A percentile compares a stretch with the other conserved stretches of the same genome.
These are phyloP conservation scores for Lasiodiplodia sp. DNA, from an alignment of 2,329 filamentous ascomycete genomes.

Conservation along the genomic window DNA sequence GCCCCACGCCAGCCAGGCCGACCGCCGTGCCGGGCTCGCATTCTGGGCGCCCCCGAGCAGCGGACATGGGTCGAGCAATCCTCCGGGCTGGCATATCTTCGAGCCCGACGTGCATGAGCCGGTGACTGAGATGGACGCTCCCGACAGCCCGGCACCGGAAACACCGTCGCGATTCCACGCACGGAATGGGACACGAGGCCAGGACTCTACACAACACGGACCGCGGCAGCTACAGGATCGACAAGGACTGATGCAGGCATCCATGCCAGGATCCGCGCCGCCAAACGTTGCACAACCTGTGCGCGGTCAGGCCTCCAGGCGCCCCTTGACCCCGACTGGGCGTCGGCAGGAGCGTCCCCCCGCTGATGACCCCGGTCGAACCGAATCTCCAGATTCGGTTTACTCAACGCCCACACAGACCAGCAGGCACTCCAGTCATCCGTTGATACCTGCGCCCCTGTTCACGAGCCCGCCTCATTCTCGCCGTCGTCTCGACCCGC, in stretches of 20 bases:
- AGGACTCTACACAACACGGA: constrained; percentile 3
- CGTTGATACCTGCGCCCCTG: constrained; percentile 26
- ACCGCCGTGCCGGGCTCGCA: constrained; percentile 26
- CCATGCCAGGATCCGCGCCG: constrained; percentile 16
- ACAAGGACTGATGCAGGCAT: constrained; percentile 27
- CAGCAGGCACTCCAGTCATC: background rate
- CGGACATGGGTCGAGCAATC: constrained; percentile 24
- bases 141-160: background rate
- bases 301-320: constrained; percentile 25
- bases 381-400: constrained; percentile 6
- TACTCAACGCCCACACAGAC: constrained; percentile 20
- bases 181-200: constrained; percentile 1
- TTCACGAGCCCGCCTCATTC: constrained; percentile 29
- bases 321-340: constrained; percentile 8
- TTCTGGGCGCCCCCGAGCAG: constrained; percentile 27
- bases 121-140: constrained; percentile 13
- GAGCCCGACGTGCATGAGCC: constrained; percentile 10
- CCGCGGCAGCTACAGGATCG: constrained; percentile 20
- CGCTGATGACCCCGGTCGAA: constrained; percentile 1
- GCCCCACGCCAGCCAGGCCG: constrained; percentile 6
- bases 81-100: background rate
- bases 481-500: constrained; percentile 21
- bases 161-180: constrained; percentile 3
- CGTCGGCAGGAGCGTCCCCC: constrained; percentile 16
- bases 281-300: constrained; percentile 26